Base-by-base conservation (phyloP, 345 rosid species). In the Eucalyptus guilfoylei region DNA sequence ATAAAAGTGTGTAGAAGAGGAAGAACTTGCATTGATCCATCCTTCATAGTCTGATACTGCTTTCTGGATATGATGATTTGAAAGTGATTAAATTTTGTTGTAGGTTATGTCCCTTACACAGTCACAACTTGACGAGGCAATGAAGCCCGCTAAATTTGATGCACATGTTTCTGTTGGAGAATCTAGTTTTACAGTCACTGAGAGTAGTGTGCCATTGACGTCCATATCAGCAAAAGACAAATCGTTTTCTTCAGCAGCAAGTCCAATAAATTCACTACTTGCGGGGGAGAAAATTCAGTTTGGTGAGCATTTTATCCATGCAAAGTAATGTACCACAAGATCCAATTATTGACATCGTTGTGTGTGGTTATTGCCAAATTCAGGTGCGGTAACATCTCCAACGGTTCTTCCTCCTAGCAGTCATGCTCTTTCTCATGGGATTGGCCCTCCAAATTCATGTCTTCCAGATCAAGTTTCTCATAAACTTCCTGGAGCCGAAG, bases 211-310 rank as follows among this genome's bases (percentile, higher is more conserved):
- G 87, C 90, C 95, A 69, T 90, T 96, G 80, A 90, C 95, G 24
- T 92, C 99, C 60, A 90, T 92, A 49, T 90, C 92, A 91, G 86
- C 90, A 32, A 95, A 95, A 93, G 98, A 95, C 88, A 95, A 91
- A 90, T 91, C 96, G 67, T 96, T 92, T 92, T 90, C 96, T 87
- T 94, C 98, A 86, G 86, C 93, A 88, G 91, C 95, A 34, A 94
- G 95, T 91, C 98, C 99, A 90, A 90, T 97, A 86, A 95, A 94
- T 89, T 96, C 99, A 88, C 93, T 97, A 90, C 99, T 98, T 89
- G 97, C 97, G 5, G 99, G 99, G 91, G 98, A 97, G 90, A 98
- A 96, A 91, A 97, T 98, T 93, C 99, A 98, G 91, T 97, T 98
- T 89, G 99, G 99, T 98, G 93, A 90, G 96, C 40, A 81, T 89